Percentiles rank a stretch among this genome's conserved stretches.
Conservation (phyloP, 371 early-diverging fungal genomes). For the Blyttiomyces sp. region DNA sequence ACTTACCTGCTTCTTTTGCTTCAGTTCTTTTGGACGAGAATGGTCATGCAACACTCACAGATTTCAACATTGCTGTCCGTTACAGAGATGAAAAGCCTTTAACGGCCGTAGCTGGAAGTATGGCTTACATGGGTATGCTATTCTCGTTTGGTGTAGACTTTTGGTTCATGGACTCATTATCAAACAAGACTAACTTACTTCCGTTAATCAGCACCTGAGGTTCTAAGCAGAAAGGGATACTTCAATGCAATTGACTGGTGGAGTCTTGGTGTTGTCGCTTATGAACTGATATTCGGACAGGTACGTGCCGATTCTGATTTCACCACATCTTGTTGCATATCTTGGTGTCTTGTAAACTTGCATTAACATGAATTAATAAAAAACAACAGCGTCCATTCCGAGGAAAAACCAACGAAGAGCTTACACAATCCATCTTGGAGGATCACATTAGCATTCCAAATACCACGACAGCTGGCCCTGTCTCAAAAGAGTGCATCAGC, state of each 20-base stretch:
- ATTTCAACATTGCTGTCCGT: constrained; percentile 54
- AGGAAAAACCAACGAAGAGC: constrained; percentile 72
- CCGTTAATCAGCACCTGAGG: constrained; percentile 44
- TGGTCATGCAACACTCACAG: constrained; percentile 53
- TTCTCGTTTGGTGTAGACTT: constrained; percentile 23
- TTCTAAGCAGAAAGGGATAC: constrained; percentile 48
- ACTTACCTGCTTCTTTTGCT: background rate
- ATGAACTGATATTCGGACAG: constrained; percentile 73
- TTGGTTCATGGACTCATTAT: background rate
- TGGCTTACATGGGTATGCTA: constrained; percentile 62
- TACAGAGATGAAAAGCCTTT: constrained; percentile 40
- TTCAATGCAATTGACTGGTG: constrained; percentile 73
- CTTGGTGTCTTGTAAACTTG: too few species aligned
- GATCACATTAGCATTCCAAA: constrained; percentile 16
- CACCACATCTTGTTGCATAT: too few species aligned
- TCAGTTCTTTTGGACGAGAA: constrained; percentile 42
- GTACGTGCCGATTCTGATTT: constrained; percentile 15
- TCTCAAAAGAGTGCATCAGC: constrained; percentile 7
- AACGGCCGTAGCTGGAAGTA: constrained; percentile 45
- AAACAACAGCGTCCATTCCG: constrained; percentile 83
- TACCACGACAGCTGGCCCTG: background rate
- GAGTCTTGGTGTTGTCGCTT: constrained; percentile 79
- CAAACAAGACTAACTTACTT: background rate
- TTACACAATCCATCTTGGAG: constrained; percentile 11
- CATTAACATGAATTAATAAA: constrained; percentile 78